Conservation (phyloP, 495 filamentous ascomycete genomes). For the Penicillium roqueforti region DNA sequence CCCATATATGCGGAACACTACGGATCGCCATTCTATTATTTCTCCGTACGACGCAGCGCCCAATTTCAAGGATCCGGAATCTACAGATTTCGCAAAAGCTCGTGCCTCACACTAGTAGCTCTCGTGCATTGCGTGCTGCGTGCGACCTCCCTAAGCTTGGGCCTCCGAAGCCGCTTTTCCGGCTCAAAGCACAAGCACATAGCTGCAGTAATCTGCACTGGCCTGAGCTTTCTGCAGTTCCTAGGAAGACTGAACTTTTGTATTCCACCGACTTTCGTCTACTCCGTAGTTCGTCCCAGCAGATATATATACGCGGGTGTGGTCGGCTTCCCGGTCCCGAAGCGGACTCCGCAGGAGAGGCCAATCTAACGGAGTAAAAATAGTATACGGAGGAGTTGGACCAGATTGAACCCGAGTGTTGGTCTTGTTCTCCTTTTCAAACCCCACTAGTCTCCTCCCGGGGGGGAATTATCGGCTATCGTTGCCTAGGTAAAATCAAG, state of each 20-base stretch:
- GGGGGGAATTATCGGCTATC: no score
- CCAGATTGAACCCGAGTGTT: no score
- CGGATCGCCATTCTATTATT: background rate
- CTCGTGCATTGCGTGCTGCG: background rate
- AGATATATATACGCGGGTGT: background rate
- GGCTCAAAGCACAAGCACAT: background rate
- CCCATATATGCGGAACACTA: background rate
- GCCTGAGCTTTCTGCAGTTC: background rate
- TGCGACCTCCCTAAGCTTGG: background rate
- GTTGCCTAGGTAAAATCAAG: no score
- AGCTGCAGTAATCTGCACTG: background rate
- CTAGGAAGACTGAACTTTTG: background rate
- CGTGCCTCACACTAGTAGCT: constrained; percentile 3
- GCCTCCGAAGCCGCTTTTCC: background rate
- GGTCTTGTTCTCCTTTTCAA: no score
- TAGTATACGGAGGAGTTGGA: no score
- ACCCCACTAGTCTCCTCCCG: no score
- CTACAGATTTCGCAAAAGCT: background rate
- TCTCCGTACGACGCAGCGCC: background rate
- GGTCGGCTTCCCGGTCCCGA: background rate
- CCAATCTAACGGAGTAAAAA: background rate
- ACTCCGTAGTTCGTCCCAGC: no score
- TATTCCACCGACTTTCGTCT: background rate
- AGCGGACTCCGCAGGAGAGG: background rate
- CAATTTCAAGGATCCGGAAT: background rate